These are phyloP conservation scores for Trypanosoma congolense DNA, from an alignment of 208 protist species.

Conservation along the genomic window DNA sequence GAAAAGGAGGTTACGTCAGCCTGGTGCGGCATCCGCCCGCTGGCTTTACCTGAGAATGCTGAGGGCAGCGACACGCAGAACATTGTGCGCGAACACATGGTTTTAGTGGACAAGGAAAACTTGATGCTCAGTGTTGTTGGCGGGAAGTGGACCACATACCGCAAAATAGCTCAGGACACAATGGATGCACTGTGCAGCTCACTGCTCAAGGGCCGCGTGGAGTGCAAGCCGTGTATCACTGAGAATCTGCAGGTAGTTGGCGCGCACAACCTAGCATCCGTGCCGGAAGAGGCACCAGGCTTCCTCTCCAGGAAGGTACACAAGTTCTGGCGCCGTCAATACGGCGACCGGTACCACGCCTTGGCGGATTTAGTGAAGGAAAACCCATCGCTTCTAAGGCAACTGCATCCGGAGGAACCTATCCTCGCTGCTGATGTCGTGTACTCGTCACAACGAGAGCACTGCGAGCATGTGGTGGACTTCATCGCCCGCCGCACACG, in stretches of 20 bases:
- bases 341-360: conserved; percentile 54
- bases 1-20: conserved; percentile 61
- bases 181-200: conserved; percentile 60
- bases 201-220: conserved; percentile 34
- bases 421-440: conserved; percentile 88
- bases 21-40: conserved; percentile 86
- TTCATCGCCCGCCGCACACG: conserved; percentile 90
- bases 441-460: conserved; percentile 71
- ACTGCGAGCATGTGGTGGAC: conserved; percentile 87
- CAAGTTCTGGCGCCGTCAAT: conserved; percentile 55
- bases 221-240: conserved; percentile 62
- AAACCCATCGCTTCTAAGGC: conserved; percentile 31
- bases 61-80: conserved; percentile 47
- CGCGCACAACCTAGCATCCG: conserved; percentile 46
- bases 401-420: conserved; percentile 48
- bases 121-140: conserved; percentile 87
- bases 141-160: conserved; percentile 96
- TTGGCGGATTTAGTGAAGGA: conserved; percentile 35
- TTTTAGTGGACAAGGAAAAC: conserved; percentile 57
- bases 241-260: conserved; percentile 68
- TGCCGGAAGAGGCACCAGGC: conserved; percentile 18
- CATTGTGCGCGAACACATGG: conserved; percentile 91
- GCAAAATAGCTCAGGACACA: conserved; percentile 91
- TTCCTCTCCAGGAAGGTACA: conserved; percentile 66
- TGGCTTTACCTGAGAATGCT: conserved; percentile 33